A percentile compares a stretch with the other conserved stretches of the same genome.
phyloP scores from a whole-genome alignment of 805 yeast species.

The Candida vartiovaarae region DNA sequence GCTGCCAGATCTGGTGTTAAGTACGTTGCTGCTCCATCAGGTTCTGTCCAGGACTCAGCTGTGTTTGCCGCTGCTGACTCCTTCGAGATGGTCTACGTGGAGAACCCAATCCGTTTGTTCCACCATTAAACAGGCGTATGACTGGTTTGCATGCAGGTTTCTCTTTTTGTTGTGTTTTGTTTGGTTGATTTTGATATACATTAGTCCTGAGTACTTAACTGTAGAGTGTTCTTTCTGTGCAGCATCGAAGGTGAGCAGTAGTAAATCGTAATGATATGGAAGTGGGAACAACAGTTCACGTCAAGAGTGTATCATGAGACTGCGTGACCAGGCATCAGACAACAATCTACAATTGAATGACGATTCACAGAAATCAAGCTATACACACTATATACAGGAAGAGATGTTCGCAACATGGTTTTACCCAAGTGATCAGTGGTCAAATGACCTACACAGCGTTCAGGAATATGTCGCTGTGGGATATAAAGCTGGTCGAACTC shows the following conservation, averaged over 20 bases:
- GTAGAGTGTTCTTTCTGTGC: not conserved
- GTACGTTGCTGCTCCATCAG: conserved; percentile 94
- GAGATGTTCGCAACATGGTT: conserved; percentile 97
- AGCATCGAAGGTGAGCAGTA: not conserved
- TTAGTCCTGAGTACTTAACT: not conserved
- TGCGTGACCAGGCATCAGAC: too few relatives aligned
- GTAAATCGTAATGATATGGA: not conserved
- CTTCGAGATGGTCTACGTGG: conserved; percentile 83
- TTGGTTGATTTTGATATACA: not conserved
- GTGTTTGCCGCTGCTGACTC: conserved; percentile 95
- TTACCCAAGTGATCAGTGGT: conserved; percentile 97
- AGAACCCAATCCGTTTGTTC: conserved; percentile 96
- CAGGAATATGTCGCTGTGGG: conserved; percentile 97
- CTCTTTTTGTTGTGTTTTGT: not conserved
- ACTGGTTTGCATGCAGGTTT: not conserved
- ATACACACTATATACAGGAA: conserved; percentile 3
- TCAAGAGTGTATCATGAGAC: too few relatives aligned
- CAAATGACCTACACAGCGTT: conserved; percentile 91
- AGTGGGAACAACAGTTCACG: too few relatives aligned
- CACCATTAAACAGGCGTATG: conserved; percentile 54
- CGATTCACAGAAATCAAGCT: not conserved
- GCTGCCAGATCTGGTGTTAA: conserved; percentile 96
- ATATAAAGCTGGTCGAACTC: conserved; percentile 33
- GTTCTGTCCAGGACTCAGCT: conserved; percentile 96
- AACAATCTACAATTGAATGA: not conserved